Evolutionary conservation across 1,284 basidiomycete genomes (phyloP), one percentile per base, ranked within the genome.

Genomic region (Hypsizygus ulmarius): DNA sequence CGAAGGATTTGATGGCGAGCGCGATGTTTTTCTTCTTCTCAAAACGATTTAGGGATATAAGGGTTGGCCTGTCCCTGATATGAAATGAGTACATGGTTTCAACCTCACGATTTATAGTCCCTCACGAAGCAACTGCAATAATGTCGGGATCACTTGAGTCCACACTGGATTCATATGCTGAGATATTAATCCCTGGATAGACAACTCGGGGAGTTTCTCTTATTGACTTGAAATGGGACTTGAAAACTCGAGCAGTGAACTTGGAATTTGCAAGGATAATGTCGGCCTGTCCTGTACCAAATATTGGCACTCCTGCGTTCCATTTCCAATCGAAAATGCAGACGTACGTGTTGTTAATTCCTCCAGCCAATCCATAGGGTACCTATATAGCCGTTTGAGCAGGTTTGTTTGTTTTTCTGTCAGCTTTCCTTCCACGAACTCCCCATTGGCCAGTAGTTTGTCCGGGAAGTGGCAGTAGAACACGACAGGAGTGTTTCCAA

Each of bases 391-490:
- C 32, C 75, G 66, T 65, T 93, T 91, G 49, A 93, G 54, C 5
- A 85, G 29, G 3, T 78, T 65, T 0, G 67, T 68, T 9, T 70
- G 67, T 39, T 62, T 75, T 59, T 60, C 71, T 11, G 62, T 56
- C 6, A 60, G 42, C 32, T 62, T 65, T 18, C 68, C 84, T 45
- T 86, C 83, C 2, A 84, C 76, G 55, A 86, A 90, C 15, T 80
- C 82, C 1, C 90, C 91, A 64, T 83, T 74, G 42, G 92, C 78
- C n/a, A 97, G 77, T 0, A 97, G 73, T 64, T 95, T 93, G 69
- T 97, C 94, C 0, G 97, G 96, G 61, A 98, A 99, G 66, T 99
- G 96, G 60, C 94, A 97, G 67, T 99, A 99, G 70, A 97, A 99
- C 12, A 99, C 83, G 18, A 97, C 88, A 1, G 91, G 82, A 8